phyloP scores from a whole-genome alignment of 2,329 filamentous ascomycete genomes.

The Dryadomyces sulphureus region DNA sequence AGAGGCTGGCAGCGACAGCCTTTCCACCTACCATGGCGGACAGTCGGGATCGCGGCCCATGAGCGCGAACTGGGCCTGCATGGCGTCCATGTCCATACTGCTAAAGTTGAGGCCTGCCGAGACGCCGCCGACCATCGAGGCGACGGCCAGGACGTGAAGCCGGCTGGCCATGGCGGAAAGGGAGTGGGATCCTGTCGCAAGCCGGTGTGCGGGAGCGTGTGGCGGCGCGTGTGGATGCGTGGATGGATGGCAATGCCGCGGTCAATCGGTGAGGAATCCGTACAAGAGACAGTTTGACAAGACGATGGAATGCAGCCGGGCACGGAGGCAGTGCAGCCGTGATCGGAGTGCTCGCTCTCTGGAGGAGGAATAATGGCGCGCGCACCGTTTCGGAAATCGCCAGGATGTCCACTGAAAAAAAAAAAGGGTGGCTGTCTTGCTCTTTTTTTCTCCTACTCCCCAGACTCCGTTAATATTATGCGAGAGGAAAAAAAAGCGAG shows the following conservation, averaged over 20 bases:
- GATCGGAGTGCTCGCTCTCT: background rate
- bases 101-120: constrained; percentile 39
- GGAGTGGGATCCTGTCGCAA: too few species aligned
- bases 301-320: too few species aligned
- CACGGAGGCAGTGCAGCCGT: too few species aligned
- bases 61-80: constrained; percentile 52
- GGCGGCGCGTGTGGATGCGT: too few species aligned
- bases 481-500: too few species aligned
- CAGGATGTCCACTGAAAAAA: background rate
- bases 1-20: background rate
- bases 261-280: too few species aligned
- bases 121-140: constrained; percentile 18
- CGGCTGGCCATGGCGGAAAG: constrained; percentile 1
- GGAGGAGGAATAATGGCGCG: background rate
- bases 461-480: background rate
- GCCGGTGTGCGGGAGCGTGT: too few species aligned
- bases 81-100: constrained; percentile 41
- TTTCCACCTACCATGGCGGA: constrained; percentile 63
- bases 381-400: background rate
- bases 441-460: background rate
- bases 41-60: constrained; percentile 63
- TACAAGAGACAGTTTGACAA: too few species aligned
- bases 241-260: too few species aligned
- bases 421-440: background rate
- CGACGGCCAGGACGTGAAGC: constrained; percentile 22